Percentiles rank a stretch among this genome's conserved stretches.
These are phyloP conservation scores for Zygotorulaspora chibaensis DNA, from an alignment of 805 yeast genomes.

Conservation along the genomic window DNA sequence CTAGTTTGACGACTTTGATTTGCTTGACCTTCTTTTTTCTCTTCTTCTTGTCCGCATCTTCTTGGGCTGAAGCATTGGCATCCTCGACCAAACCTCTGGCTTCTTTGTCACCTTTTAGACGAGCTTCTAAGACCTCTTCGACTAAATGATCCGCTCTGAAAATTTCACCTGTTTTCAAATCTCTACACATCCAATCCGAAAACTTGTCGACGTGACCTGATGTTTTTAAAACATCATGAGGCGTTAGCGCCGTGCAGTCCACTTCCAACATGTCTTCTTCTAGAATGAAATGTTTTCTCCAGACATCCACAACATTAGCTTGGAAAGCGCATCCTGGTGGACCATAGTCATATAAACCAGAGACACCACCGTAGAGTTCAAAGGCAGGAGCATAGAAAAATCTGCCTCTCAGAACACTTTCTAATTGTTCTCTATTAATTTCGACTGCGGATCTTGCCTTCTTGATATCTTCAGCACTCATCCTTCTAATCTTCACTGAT, in stretches of 20 bases:
- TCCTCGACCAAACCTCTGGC: conserved; percentile 76
- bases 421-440: conserved; percentile 83
- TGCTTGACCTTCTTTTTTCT: conserved; percentile 95
- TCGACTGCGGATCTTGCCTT: conserved; percentile 33
- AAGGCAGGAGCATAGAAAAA: conserved; percentile 97
- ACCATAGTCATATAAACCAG: conserved; percentile 97
- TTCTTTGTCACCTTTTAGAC: conserved; percentile 94
- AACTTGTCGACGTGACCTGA: conserved; percentile 99
- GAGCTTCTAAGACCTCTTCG: conserved; percentile 94
- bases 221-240: conserved; percentile 94
- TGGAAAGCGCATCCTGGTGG: conserved; percentile 99
- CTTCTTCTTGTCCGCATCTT: conserved; percentile 81
- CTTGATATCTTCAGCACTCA: conserved; percentile 34
- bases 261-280: conserved; percentile 99
- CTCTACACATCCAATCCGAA: conserved; percentile 99
- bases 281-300: conserved; percentile 96
- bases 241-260: conserved; percentile 96
- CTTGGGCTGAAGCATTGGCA: conserved; percentile 56
- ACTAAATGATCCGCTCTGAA: conserved; percentile 98
- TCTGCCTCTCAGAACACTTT: conserved; percentile 87
- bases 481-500: conserved; percentile 26
- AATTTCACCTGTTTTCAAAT: conserved; percentile 92
- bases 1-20: conserved; percentile 81
- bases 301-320: conserved; percentile 87
- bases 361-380: conserved; percentile 96